Evolutionary conservation across 176 grass and related monocot genomes (phyloP).

Genomic region (Elymus sibiricus): DNA sequence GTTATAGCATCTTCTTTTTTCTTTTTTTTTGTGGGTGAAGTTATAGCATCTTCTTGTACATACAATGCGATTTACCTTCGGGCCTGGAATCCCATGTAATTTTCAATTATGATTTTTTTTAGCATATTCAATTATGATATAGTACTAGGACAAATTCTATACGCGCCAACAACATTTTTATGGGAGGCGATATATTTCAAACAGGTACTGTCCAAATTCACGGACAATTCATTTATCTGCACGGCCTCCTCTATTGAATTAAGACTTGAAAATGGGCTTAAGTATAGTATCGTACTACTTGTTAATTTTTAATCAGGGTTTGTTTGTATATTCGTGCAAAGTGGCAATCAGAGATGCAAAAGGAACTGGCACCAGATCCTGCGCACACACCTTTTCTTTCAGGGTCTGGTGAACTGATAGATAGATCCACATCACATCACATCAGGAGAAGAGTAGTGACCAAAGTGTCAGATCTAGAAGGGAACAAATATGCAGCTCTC

Average conservation of each 20-base stretch:
- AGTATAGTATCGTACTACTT: too few relatives aligned
- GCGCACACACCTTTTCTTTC: not conserved
- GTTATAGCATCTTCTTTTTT: not conserved
- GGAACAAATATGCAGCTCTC: not conserved
- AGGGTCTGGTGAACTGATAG: conserved; percentile 7
- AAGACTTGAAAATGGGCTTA: not conserved
- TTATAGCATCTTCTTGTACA: conserved; percentile 5
- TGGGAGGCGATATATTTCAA: not conserved
- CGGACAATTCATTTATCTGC: not conserved
- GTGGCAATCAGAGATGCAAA: conserved; percentile 18
- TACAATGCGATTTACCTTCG: not conserved
- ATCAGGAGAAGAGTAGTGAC: not conserved
- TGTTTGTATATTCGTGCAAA: not conserved
- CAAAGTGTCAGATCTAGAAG: conserved; percentile 41
- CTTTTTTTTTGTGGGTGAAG: too few relatives aligned
- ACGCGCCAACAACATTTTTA: not conserved
- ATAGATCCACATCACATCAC: conserved; percentile 11
- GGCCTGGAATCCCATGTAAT: conserved; percentile 19
- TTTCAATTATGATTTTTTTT: not conserved
- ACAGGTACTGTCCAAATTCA: not conserved
- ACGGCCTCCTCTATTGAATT: not conserved
- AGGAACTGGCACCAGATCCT: not conserved
- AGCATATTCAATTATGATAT: too few relatives aligned
- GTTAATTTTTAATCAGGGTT: not conserved
- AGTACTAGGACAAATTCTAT: not conserved